Evolutionary conservation across 768 basidiomycete genomes (phyloP).

Genomic region (Suillus hirtellus): DNA sequence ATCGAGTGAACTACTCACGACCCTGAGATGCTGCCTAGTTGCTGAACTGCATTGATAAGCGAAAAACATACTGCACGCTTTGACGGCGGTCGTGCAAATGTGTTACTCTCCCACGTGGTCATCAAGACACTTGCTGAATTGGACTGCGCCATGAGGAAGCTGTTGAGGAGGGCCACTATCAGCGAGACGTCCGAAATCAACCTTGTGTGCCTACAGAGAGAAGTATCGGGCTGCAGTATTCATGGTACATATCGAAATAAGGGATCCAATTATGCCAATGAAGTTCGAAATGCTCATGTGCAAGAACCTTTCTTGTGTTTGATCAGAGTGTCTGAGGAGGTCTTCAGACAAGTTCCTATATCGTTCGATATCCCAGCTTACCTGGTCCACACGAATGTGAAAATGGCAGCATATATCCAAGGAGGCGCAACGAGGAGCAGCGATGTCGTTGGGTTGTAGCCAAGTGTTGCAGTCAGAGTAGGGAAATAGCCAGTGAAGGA

Average conservation of each 20-base stretch:
- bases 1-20: slow-evolving; percentile 50
- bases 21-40: slow-evolving; percentile 81
- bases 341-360: background rate
- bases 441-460: slow-evolving; percentile 60
- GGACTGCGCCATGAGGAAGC: slow-evolving; percentile 75
- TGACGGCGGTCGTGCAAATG: slow-evolving; percentile 73
- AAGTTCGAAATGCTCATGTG: slow-evolving; percentile 33
- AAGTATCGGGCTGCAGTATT: slow-evolving; percentile 66
- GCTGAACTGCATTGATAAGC: slow-evolving; percentile 76
- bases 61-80: slow-evolving; percentile 89
- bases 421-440: slow-evolving; percentile 78
- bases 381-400: slow-evolving; percentile 55
- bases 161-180: slow-evolving; percentile 23
- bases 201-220: slow-evolving; percentile 46
- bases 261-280: slow-evolving; percentile 68
- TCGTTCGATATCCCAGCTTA: slow-evolving; percentile 22
- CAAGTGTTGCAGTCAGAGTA: slow-evolving; percentile 72
- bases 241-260: slow-evolving; percentile 67
- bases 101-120: slow-evolving; percentile 50
- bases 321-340: slow-evolving; percentile 62
- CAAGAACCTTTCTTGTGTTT: slow-evolving; percentile 60
- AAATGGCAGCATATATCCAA: slow-evolving; percentile 58
- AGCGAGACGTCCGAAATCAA: slow-evolving; percentile 14
- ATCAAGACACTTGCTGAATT: slow-evolving; percentile 73
- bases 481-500: slow-evolving; percentile 83